Conservation (phyloP, 768 basidiomycete species). For the Phylloporus sp. region DNA sequence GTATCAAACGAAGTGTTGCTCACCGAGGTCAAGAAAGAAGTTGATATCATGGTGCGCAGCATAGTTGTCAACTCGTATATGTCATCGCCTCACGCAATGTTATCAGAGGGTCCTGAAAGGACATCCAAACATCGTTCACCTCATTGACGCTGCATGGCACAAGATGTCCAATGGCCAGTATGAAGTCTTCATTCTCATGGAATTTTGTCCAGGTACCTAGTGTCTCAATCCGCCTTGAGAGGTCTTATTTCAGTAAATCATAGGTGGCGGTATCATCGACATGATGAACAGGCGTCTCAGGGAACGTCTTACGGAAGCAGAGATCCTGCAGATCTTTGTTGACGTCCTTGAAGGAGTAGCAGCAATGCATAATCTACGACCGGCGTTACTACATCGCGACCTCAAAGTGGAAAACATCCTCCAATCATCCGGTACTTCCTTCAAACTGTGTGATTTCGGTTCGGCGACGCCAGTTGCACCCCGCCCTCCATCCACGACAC, state of each 20-base stretch:
- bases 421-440: conserved; percentile 75
- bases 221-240: not conserved
- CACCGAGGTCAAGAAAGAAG: conserved; percentile 93
- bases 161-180: conserved; percentile 76
- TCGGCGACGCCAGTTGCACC: conserved; percentile 73
- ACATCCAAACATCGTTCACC: conserved; percentile 92
- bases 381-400: conserved; percentile 91
- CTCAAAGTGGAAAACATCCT: conserved; percentile 99
- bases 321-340: conserved; percentile 96
- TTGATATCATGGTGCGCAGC: conserved; percentile 89
- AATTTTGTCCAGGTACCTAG: conserved; percentile 80
- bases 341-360: conserved; percentile 97
- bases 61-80: conserved; percentile 6
- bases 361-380: conserved; percentile 90
- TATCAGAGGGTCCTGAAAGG: conserved; percentile 81
- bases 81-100: conserved; percentile 26
- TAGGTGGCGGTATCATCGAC: conserved; percentile 98
- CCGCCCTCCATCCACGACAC: conserved; percentile 67
- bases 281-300: conserved; percentile 98
- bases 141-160: conserved; percentile 93
- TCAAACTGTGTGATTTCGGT: conserved; percentile 98
- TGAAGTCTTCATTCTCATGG: conserved; percentile 99
- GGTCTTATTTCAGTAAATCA: conserved; percentile 7
- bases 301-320: conserved; percentile 90
- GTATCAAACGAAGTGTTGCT: conserved; percentile 88